A percentile compares a stretch with the other conserved stretches of the same genome.
Conservation (phyloP, 306 rosid species). For the Prunus mira region DNA sequence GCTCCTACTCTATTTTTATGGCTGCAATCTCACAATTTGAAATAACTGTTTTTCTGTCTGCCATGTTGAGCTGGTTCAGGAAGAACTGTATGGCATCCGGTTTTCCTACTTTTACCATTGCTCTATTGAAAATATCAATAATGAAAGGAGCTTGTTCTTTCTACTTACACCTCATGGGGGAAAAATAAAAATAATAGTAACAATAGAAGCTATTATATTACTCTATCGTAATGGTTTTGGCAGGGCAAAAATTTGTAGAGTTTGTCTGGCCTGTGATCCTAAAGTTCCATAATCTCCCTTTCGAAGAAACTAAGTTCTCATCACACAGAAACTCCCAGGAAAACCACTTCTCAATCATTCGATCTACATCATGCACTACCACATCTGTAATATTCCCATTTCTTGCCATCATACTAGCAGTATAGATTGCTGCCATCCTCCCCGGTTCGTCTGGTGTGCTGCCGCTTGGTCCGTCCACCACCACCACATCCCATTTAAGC, state of each 20-base stretch:
- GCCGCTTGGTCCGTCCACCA: conserved; percentile 82
- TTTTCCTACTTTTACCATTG: neutral
- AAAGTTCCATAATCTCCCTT: conserved; percentile 79
- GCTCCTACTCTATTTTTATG: conserved; percentile 1
- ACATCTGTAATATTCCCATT: conserved; percentile 55
- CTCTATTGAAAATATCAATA: conserved; percentile 1
- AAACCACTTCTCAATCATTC: conserved; percentile 86
- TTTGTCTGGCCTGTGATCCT: conserved; percentile 51
- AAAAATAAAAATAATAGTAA: neutral
- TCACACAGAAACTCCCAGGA: conserved; percentile 92
- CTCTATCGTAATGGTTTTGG: conserved; percentile 20
- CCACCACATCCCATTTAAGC: conserved; percentile 70
- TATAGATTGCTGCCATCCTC: conserved; percentile 76
- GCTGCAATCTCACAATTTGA: neutral
- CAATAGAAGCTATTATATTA: conserved; percentile 9
- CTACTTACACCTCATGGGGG: neutral
- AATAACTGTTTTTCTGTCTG: neutral
- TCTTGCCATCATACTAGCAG: conserved; percentile 73
- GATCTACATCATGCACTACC: conserved; percentile 70
- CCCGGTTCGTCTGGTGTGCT: conserved; percentile 66
- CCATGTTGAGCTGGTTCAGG: neutral
- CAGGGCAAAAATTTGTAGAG: conserved; percentile 61
- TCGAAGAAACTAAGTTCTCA: conserved; percentile 73
- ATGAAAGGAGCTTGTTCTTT: neutral
- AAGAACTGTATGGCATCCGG: neutral